Conservation (phyloP, 129 eudicot genomes). For the Saussurea involucrata region DNA sequence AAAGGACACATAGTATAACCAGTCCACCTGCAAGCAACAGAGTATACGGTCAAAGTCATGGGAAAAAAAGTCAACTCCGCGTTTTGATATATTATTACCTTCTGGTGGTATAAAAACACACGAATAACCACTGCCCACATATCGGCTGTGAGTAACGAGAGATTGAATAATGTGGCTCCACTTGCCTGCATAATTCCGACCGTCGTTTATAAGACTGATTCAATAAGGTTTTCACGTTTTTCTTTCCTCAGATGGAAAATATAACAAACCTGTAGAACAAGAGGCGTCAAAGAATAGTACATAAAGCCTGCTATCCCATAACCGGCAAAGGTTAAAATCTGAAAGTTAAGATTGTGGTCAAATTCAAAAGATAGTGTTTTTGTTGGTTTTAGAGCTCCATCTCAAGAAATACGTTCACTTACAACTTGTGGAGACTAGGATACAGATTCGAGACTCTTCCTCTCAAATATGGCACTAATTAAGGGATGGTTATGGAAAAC, state of each 20-base stretch:
- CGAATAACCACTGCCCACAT: slow-evolving; percentile 93
- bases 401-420: slow-evolving; percentile 17
- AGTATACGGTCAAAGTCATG: neutral
- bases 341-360: neutral
- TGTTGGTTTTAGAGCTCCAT: neutral
- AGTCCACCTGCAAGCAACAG: slow-evolving; percentile 78
- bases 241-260: neutral
- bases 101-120: slow-evolving; percentile 70
- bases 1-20: slow-evolving; percentile 74
- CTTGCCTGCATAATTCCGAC: slow-evolving; percentile 42
- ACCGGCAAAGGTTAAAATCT: slow-evolving; percentile 61
- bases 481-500: slow-evolving; percentile 36
- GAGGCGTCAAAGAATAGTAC: slow-evolving; percentile 59
- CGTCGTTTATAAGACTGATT: neutral
- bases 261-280: slow-evolving; percentile 63
- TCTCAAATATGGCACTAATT: slow-evolving; percentile 56
- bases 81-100: slow-evolving; percentile 29
- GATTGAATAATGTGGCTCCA: slow-evolving; percentile 81
- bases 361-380: neutral
- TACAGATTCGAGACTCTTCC: slow-evolving; percentile 45
- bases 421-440: slow-evolving; percentile 61
- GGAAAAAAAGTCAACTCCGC: neutral
- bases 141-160: slow-evolving; percentile 85
- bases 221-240: neutral
- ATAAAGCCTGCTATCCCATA: slow-evolving; percentile 42